Conservation (phyloP, 345 rosid species). For the Brassica rapa region DNA sequence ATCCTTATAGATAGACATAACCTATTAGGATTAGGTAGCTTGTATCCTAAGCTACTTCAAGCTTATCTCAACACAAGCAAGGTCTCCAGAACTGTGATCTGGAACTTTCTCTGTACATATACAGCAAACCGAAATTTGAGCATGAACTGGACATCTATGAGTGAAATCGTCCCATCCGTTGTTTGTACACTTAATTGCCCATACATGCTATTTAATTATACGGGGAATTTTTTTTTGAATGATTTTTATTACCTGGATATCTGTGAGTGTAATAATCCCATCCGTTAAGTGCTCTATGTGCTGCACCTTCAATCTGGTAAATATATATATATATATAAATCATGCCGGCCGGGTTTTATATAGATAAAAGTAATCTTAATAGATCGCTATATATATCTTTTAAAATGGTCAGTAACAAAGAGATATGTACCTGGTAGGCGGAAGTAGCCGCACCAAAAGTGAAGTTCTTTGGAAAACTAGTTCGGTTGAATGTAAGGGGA, state of each 20-base stretch:
- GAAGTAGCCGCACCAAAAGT: conserved; percentile 1
- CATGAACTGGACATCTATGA: not conserved
- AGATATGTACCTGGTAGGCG: not conserved
- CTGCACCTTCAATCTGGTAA: conserved; percentile 2
- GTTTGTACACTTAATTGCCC: not conserved
- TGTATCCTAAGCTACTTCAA: no score
- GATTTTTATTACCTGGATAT: not conserved
- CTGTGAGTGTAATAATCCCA: conserved; percentile 4
- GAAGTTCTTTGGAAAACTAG: not conserved
- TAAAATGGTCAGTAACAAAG: not conserved
- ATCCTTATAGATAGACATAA: no score
- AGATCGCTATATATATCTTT: not conserved
- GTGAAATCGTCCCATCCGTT: not conserved
- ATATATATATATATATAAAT: not conserved
- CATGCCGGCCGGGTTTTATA: no score
- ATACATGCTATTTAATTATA: not conserved
- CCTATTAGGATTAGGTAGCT: no score
- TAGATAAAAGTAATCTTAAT: not conserved
- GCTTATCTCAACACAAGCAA: conserved; percentile 2
- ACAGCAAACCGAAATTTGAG: not conserved
- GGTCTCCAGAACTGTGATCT: conserved; percentile 21
- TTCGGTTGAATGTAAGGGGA: not conserved
- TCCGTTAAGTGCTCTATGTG: conserved; percentile 10
- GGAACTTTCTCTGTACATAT: conserved; percentile 15
- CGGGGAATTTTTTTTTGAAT: not conserved